Conservation (phyloP, 2,329 filamentous ascomycete species). For the Cercospora sp. region DNA sequence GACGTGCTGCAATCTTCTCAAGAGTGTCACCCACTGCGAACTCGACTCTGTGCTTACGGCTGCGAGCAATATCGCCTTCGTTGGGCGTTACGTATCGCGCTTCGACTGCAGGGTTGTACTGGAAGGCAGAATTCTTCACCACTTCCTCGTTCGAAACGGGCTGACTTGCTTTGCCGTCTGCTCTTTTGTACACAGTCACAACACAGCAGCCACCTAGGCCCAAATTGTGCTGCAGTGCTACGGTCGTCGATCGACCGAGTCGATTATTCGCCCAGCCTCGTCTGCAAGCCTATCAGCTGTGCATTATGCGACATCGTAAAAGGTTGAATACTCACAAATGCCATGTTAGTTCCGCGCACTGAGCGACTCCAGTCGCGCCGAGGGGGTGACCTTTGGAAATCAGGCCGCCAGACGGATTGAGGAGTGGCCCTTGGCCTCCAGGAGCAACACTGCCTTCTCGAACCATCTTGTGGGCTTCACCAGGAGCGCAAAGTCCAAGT, state of each 20-base stretch:
- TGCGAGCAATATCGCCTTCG: not conserved
- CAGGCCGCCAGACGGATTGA: conserved; percentile 63
- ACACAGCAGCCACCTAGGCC: conserved; percentile 88
- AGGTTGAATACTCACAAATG: conserved; percentile 57
- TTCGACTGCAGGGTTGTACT: conserved; percentile 88
- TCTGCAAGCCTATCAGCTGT: not conserved
- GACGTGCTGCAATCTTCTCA: not conserved
- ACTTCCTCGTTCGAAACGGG: conserved; percentile 64
- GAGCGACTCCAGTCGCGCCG: conserved; percentile 89
- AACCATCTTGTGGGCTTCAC: conserved; percentile 90
- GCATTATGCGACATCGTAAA: not conserved
- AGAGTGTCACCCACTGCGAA: not conserved
- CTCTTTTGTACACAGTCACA: conserved; percentile 82
- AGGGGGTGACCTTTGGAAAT: conserved; percentile 97
- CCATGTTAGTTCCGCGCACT: conserved; percentile 94
- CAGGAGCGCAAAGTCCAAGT: conserved; percentile 71
- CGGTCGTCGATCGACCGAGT: conserved; percentile 64
- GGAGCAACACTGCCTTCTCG: conserved; percentile 86
- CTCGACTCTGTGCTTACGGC: not conserved
- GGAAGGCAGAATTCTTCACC: conserved; percentile 66
- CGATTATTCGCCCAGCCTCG: conserved; percentile 96
- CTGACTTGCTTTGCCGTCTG: conserved; percentile 68
- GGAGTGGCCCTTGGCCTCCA: conserved; percentile 63
- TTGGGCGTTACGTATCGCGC: conserved; percentile 75
- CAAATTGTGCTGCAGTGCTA: conserved; percentile 86